phyloP scores from a whole-genome alignment of 768 basidiomycete genomes.

The Russula emetica region DNA sequence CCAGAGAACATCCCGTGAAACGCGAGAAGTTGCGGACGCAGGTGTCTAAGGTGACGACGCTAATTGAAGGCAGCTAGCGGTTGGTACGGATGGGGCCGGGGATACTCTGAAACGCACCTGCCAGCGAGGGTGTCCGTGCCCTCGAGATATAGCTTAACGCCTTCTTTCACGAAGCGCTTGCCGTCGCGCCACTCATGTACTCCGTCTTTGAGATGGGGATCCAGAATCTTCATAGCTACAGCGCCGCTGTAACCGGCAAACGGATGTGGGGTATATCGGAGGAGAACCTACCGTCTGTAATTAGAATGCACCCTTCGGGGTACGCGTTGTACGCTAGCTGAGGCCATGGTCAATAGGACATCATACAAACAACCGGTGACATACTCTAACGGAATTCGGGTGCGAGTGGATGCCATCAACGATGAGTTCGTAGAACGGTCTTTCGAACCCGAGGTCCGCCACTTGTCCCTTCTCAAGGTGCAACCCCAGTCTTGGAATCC shows the following conservation, averaged over 20 bases:
- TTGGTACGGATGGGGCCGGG: not conserved
- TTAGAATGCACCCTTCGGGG: slow-evolving; percentile 81
- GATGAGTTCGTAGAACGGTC: slow-evolving; percentile 86
- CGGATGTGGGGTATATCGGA: not conserved
- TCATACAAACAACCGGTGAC: slow-evolving; percentile 29
- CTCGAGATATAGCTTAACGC: slow-evolving; percentile 74
- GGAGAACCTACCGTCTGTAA: slow-evolving; percentile 71
- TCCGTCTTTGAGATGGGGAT: slow-evolving; percentile 80
- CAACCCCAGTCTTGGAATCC: slow-evolving; percentile 30
- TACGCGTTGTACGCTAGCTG: slow-evolving; percentile 80
- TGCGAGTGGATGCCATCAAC: slow-evolving; percentile 91
- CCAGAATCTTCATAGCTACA: slow-evolving; percentile 78
- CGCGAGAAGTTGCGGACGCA: slow-evolving; percentile 81
- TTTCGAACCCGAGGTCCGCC: slow-evolving; percentile 46
- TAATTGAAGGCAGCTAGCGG: slow-evolving; percentile 33
- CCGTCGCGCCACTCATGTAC: slow-evolving; percentile 87
- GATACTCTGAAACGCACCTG: slow-evolving; percentile 46
- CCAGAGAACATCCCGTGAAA: slow-evolving; percentile 80
- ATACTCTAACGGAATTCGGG: slow-evolving; percentile 81
- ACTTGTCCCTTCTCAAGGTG: slow-evolving; percentile 47
- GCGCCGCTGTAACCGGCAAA: not conserved
- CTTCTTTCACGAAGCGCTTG: slow-evolving; percentile 73
- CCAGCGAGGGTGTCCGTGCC: slow-evolving; percentile 87
- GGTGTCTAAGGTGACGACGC: slow-evolving; percentile 77
- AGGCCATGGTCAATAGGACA: slow-evolving; percentile 9